Evolutionary conservation across 1,284 basidiomycete genomes (phyloP), one percentile per base, ranked within the genome.

Genomic region (Apiotrichum porosum): DNA sequence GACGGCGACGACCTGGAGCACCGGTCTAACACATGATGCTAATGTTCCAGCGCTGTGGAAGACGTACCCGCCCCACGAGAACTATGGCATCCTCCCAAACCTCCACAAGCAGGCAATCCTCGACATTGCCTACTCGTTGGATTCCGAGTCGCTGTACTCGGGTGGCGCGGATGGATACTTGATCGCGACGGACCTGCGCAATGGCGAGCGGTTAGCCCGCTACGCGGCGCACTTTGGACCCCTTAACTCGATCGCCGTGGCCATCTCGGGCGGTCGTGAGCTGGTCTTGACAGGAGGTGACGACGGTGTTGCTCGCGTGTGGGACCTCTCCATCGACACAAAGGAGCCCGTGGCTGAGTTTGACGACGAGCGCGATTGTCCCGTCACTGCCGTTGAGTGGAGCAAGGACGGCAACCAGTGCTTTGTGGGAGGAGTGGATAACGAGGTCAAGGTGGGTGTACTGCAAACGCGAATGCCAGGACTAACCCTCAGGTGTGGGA

Each of bases 301-400:
- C 65, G 92, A 97, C 63, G 88, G 89, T 1, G 83, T 83, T 0
- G 88, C 93, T 21, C 81, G 85, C 47, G 77, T 95, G 5, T 95
- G 90, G 89, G 88, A 91, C 52, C 80, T 83, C 1, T 82, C 84
- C 6, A 82, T 88, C 24, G 83, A 83, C n/a, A 69, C 75, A 1
- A 93, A 90, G 69, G 76, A 81, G 9, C 80, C 86, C 19, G 81
- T 94, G 13, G 83, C 84, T 18, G 82, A 84, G 28, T 86, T 90
- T 61, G 83, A 90, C 56, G 67, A 94, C 38, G 87, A 86, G 2
- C 86, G 65, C 34, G 70, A 72, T 51, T 69, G 87, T 63, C 91
- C 92, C 0, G 85, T 89, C 23, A 95, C 91, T n/a, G 80, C 85
- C 0, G 90, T 94, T 0, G 86, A 85, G 63, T 95, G 89, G 90